Percentiles rank a stretch among this genome's conserved stretches.
phyloP scores from a whole-genome alignment of 2,329 filamentous ascomycete genomes.

The Aspergillus luchuensis region DNA sequence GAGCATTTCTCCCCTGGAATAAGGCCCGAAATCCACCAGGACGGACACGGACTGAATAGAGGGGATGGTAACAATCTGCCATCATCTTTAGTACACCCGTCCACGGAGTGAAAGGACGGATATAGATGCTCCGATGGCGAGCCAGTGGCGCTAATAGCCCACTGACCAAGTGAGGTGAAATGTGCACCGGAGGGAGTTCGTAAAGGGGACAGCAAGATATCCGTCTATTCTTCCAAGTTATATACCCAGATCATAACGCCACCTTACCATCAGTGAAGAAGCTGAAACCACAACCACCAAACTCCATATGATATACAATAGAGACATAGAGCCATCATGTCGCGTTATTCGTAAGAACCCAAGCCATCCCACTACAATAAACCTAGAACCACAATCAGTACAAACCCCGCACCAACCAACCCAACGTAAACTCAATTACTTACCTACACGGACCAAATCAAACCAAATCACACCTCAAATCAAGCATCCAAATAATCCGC shows the following conservation, averaged over 20 bases:
- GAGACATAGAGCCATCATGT: not conserved
- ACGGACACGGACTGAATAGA: constrained; percentile 29
- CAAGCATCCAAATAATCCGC: constrained; percentile 64
- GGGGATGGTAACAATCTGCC: constrained; percentile 41
- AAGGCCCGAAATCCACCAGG: constrained; percentile 26
- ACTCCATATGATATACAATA: not conserved
- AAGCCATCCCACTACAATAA: not conserved
- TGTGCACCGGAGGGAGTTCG: not conserved
- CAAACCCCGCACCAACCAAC: not conserved
- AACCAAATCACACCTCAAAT: constrained; percentile 42
- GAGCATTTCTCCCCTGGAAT: constrained; percentile 34
- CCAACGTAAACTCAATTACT: not conserved
- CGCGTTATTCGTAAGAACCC: constrained; percentile 2
- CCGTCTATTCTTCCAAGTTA: not conserved
- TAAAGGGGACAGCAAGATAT: not conserved
- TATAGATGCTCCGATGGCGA: constrained; percentile 42
- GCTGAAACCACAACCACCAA: not conserved
- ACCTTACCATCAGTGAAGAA: not conserved
- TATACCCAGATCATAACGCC: not conserved
- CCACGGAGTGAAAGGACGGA: constrained; percentile 38
- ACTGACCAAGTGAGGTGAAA: not conserved
- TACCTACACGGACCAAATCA: constrained; percentile 14
- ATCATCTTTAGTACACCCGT: constrained; percentile 53
- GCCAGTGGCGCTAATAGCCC: not conserved
- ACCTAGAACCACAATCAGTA: not conserved